phyloP scores from a whole-genome alignment of 148 eudicot genomes.

The Rhododendron griersonianum region DNA sequence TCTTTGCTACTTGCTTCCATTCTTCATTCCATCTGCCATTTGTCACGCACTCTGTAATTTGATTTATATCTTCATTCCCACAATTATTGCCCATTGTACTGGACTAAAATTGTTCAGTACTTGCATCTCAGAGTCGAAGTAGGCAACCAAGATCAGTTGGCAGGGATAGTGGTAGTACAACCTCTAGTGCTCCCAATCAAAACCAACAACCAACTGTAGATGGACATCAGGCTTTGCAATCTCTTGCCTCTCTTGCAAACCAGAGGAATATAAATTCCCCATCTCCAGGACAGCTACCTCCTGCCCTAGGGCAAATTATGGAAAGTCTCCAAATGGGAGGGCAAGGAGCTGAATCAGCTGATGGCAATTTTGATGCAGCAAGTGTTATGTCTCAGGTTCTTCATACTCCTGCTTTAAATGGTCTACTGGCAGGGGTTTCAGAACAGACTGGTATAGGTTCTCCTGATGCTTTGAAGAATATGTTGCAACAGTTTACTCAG shows the following conservation, averaged over 20 bases:
- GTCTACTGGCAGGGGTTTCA: constrained; percentile 75
- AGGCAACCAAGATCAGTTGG: constrained; percentile 37
- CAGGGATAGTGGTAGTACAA: constrained; percentile 33
- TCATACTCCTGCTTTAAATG: constrained; percentile 67
- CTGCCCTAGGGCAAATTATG: constrained; percentile 22
- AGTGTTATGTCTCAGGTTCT: constrained; percentile 74
- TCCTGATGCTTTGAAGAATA: constrained; percentile 69
- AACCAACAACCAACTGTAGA: constrained; percentile 33
- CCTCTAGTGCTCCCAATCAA: constrained; percentile 32
- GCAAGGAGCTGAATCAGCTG: constrained; percentile 31
- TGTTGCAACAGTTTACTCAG: constrained; percentile 79
- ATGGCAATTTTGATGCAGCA: constrained; percentile 47
- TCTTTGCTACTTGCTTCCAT: neutral
- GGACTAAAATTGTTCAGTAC: neutral
- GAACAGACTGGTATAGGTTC: constrained; percentile 84
- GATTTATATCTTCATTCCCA: neutral
- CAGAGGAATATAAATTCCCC: constrained; percentile 21
- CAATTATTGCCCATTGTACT: constrained; percentile 7
- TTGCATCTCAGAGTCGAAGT: constrained; percentile 41
- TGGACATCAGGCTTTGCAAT: constrained; percentile 64
- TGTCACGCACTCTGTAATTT: neutral
- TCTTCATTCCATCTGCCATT: neutral
- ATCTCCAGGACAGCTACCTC: constrained; percentile 23
- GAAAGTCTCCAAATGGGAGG: constrained; percentile 18
- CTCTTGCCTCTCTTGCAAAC: constrained; percentile 52